Base-by-base conservation (phyloP, 2,329 filamentous ascomycete genomes). In the Clarireedia paspali region DNA sequence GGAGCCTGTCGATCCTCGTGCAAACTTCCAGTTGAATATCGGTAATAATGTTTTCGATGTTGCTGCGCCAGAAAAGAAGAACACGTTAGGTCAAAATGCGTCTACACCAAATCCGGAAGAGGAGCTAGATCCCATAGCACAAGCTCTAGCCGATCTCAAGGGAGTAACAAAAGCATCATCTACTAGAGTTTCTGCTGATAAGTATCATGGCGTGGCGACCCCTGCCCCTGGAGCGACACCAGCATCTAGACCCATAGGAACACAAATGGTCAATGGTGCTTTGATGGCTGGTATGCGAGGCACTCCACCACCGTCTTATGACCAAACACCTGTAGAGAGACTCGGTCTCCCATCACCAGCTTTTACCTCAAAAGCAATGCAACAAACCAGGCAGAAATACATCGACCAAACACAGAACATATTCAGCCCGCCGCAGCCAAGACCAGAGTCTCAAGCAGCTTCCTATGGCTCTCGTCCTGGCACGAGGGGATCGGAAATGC, bases 21-120 rank as follows among this genome's bases (percentile, higher is more conserved):
- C 92, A 40, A 96, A 88, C 69, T 85, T 97, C 65, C 92, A 95
- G 59, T 78, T 99, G 27, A 96, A 96, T 66, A 83, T 99, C 54
- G 94, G 94, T 6, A 90, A 95, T 65, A 99, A 99, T 65, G 90
- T 99, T 10, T 96, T 99, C 66, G 85, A 95, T 56, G 92, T 99
- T 9, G 87, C 88, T 12, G 87, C 87, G 7, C 86, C 89, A 0
- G 88, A 92, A 58, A 80, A 78, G 61, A 78, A 78, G 60, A 77
- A 71, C 45, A 75, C 76, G 44, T 67, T 67, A 5, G 62, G 67
- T 60, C 66, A 64, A 56, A 71, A 56, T 57, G 71, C n/a, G 9
- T 42, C 68, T 34, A 20, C 20, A 17, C 70, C 66, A 48, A 68
- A 68, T 63, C 76, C 69, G 55, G 69, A 72, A 36, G 85, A 88